Conservation (phyloP, 2,329 filamentous ascomycete species). For the Arthroderma uncinatum region DNA sequence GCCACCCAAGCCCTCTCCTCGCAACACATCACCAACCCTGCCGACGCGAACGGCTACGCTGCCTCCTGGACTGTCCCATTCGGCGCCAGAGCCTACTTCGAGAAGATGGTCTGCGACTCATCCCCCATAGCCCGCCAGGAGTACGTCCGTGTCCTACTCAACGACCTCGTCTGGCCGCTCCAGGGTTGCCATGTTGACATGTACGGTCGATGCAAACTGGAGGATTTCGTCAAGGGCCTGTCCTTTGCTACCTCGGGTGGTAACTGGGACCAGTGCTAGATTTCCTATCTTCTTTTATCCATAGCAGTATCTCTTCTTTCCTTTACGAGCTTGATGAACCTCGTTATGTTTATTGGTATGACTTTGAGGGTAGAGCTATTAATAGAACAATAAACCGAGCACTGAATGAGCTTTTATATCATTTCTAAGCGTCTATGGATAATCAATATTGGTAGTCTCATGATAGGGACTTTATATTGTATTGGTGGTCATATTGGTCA, state of each 20-base stretch:
- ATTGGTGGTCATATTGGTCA: no score
- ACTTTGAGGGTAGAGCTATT: background rate
- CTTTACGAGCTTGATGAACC: background rate
- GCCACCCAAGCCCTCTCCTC: conserved; percentile 45
- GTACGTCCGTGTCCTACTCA: conserved; percentile 67
- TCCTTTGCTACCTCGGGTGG: conserved; percentile 63
- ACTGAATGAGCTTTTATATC: no score
- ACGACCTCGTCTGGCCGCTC: conserved; percentile 68
- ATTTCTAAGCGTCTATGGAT: no score
- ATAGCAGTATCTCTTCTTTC: background rate
- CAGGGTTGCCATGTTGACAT: conserved; percentile 58
- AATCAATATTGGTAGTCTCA: no score
- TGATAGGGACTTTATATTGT: no score
- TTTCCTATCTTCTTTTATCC: background rate
- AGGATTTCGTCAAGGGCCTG: conserved; percentile 61
- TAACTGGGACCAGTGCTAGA: conserved; percentile 55
- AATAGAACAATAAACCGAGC: background rate
- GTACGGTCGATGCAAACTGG: conserved; percentile 58
- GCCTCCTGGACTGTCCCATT: conserved; percentile 75
- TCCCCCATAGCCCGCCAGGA: conserved; percentile 41
- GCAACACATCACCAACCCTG: conserved; percentile 38
- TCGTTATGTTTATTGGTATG: background rate
- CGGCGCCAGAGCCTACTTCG: conserved; percentile 67
- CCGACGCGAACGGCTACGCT: conserved; percentile 55
- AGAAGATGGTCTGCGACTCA: conserved; percentile 64